Base-by-base conservation (phyloP, 164 flowering plant species). In the Santalum album region DNA sequence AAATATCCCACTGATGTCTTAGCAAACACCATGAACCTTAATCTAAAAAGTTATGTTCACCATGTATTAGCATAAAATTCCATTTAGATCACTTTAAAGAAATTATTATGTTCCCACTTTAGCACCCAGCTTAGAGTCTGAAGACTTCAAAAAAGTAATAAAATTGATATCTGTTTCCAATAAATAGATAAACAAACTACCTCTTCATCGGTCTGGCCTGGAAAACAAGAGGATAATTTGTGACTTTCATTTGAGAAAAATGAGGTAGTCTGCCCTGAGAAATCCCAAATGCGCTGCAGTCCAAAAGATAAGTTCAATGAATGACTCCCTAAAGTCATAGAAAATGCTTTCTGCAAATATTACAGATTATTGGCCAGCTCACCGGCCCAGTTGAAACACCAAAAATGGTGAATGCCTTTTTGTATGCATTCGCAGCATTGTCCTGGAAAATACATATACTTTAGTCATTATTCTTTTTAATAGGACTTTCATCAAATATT, bases 251-350 rank as follows among this genome's bases (percentile, higher is more conserved):
- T 72, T 35, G 57, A 20, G 39, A 76, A 56, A 58, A 77, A 66
- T 21, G 68, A 57, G 48, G 61, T 71, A 49, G 79, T 78, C 65
- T 69, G 75, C 44, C 84, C 84, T 52, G 88, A 78, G 51, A 76
- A 85, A 67, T 85, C 92, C 92, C 92, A 80, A 18, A 85, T 73
- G 24, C 60, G 71, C 50, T 80, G 55, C 92, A 80, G 77, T 25
- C 59, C 55, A 67, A 59, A n/a, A 46, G 52, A 43, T 57, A 19
- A 66, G 40, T 14, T 25, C 46, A 22, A 25, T 19, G 49, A n/a
- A n/a, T 49, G 39, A 63, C 23, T 7, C 26, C 14, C 58, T 35
- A 49, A 42, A 34, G 38, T 12, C 2, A 0, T 9, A 18, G 42
- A 16, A n/a, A 20, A 44, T 24, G 19, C 12, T 19, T 26, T 20